Percentiles rank a stretch among this genome's conserved stretches.
Evolutionary conservation across 805 yeast species (phyloP).

Genomic region (Metschnikowia kunwiensis): DNA sequence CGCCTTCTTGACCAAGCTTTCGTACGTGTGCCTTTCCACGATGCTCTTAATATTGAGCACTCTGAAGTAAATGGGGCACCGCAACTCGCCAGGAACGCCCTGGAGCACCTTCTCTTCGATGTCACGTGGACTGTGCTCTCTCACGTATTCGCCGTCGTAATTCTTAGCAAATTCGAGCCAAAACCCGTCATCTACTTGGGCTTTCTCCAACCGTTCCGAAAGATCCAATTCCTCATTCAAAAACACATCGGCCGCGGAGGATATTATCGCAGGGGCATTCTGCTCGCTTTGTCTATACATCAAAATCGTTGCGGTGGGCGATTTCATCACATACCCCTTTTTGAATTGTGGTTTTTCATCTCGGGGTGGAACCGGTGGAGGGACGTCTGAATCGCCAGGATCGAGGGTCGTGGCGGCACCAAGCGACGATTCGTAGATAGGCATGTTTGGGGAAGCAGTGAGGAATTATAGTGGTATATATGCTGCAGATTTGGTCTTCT

Average conservation of each 20-base stretch:
- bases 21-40: constrained; percentile 28
- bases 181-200: constrained; percentile 10
- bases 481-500: no score
- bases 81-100: constrained; percentile 32
- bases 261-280: constrained; percentile 10
- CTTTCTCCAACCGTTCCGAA: background rate
- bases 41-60: constrained; percentile 29
- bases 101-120: constrained; percentile 19
- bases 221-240: constrained; percentile 12
- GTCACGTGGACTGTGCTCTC: constrained; percentile 7
- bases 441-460: no score
- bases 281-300: constrained; percentile 14
- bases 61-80: constrained; percentile 34
- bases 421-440: constrained; percentile 3
- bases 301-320: constrained; percentile 12
- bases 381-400: background rate
- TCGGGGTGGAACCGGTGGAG: constrained; percentile 14
- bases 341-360: constrained; percentile 4
- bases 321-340: constrained; percentile 9
- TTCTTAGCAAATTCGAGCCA: constrained; percentile 22
- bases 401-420: constrained; percentile 1
- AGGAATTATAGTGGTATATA: no score
- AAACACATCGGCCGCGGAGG: constrained; percentile 13
- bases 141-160: constrained; percentile 15
- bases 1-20: constrained; percentile 29